Conservation (phyloP, 1,139 yeast genomes). For the Diutina ranongensis region DNA sequence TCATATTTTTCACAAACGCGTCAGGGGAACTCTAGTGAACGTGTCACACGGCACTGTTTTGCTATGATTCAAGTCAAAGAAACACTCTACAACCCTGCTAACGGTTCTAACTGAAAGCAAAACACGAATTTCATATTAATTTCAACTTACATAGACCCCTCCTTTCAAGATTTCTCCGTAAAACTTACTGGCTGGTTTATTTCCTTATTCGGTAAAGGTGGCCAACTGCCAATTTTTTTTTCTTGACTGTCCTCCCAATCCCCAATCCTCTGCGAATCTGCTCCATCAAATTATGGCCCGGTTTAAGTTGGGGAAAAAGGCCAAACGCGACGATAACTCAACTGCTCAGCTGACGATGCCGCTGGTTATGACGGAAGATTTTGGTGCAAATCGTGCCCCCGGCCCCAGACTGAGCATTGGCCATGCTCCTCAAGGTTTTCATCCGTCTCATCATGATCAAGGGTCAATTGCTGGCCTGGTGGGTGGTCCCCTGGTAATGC, state of each 20-base stretch:
- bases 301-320: slow-evolving; percentile 20
- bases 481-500: background rate
- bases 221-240: background rate
- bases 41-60: no score
- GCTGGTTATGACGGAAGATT: slow-evolving; percentile 5
- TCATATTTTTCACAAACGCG: background rate
- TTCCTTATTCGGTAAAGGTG: slow-evolving; percentile 3
- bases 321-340: slow-evolving; percentile 9
- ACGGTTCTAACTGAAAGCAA: background rate
- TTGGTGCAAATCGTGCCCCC: background rate
- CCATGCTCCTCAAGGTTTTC: slow-evolving; percentile 8
- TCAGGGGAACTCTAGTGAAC: background rate
- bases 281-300: slow-evolving; percentile 15
- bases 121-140: no score
- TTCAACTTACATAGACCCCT: no score
- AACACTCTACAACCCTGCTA: no score
- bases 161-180: background rate
- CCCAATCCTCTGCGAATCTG: background rate
- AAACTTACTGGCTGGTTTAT: background rate
- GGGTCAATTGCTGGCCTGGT: background rate
- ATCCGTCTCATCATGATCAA: slow-evolving; percentile 6
- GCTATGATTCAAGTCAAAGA: no score
- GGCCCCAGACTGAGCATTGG: background rate
- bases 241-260: background rate
- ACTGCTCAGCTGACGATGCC: background rate